Percentiles rank a stretch among this genome's conserved stretches.
phyloP scores from a whole-genome alignment of 352 stramenopile species.

The Phytophthora pini region DNA sequence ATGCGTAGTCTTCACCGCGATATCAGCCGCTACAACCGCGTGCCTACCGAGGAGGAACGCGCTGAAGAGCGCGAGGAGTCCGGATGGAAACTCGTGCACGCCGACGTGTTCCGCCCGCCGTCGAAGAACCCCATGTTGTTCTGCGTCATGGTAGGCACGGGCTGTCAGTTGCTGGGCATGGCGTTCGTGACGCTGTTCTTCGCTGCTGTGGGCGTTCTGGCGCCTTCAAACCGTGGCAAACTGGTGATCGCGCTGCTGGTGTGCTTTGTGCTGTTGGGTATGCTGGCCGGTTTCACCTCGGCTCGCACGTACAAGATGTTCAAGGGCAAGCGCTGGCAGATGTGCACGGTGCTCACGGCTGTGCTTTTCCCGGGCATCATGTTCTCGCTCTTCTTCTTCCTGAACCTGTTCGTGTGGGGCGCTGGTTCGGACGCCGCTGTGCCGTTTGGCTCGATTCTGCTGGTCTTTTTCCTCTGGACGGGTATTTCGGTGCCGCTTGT shows the following conservation, averaged over 20 bases:
- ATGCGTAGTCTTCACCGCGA: conserved; percentile 98
- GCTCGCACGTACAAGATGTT: conserved; percentile 99
- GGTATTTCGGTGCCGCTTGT: conserved; percentile 98
- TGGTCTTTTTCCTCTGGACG: conserved; percentile 99
- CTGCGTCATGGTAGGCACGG: conserved; percentile 97
- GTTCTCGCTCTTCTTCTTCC: conserved; percentile 97
- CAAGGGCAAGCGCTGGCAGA: conserved; percentile 99
- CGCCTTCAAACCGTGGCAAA: conserved; percentile 97
- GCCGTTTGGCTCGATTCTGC: conserved; percentile 97
- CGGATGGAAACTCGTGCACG: conserved; percentile 99
- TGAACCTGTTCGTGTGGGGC: conserved; percentile 97
- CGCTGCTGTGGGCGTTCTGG: conserved; percentile 96
- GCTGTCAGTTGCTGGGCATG: conserved; percentile 98
- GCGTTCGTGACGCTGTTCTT: conserved; percentile 97
- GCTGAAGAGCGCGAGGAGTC: conserved; percentile 98
- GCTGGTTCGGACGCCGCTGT: conserved; percentile 94
- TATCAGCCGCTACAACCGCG: conserved; percentile 98
- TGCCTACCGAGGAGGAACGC: conserved; percentile 96
- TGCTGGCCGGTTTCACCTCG: conserved; percentile 96
- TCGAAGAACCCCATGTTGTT: conserved; percentile 96
- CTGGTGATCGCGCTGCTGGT: conserved; percentile 98
- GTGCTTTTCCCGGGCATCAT: conserved; percentile 97
- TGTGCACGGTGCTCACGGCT: conserved; percentile 95
- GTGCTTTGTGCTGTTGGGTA: conserved; percentile 97
- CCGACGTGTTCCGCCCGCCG: conserved; percentile 98